Conservation (phyloP, 2,329 filamentous ascomycete genomes). For the Huntiella decipiens region DNA sequence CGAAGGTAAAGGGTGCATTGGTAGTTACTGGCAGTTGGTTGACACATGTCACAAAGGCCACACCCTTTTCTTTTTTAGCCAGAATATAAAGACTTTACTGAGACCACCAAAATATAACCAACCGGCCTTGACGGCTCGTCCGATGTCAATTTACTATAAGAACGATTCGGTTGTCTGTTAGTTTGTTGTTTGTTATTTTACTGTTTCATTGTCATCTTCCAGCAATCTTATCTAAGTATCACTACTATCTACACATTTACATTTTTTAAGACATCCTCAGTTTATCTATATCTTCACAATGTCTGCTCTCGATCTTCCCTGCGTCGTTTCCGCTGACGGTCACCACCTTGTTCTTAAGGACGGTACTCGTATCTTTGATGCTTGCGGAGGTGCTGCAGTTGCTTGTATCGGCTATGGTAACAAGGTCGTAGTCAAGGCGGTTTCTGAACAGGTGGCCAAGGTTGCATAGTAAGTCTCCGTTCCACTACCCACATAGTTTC, state of each 20-base stretch:
- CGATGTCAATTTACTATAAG: no score
- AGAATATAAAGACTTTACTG: no score
- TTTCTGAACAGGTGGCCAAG: slow-evolving; percentile 30
- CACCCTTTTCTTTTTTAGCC: no score
- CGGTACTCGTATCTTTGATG: slow-evolving; percentile 46
- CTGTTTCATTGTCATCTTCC: not conserved
- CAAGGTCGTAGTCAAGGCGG: slow-evolving; percentile 37
- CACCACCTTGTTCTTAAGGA: slow-evolving; percentile 14
- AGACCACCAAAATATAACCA: no score
- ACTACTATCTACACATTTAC: no score
- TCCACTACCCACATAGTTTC: no score
- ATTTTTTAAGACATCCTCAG: not conserved
- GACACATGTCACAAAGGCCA: no score
- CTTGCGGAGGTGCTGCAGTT: slow-evolving; percentile 54
- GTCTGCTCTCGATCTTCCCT: not conserved
- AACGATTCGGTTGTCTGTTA: not conserved
- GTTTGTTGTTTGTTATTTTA: not conserved
- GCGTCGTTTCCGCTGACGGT: slow-evolving; percentile 11
- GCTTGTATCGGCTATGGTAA: slow-evolving; percentile 51
- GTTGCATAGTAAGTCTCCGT: slow-evolving; percentile 6
- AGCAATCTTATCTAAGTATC: not conserved
- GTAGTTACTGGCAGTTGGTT: no score
- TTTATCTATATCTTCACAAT: not conserved
- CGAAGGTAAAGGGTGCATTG: no score
- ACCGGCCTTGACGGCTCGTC: no score